Evolutionary conservation across 495 filamentous ascomycete genomes (phyloP).

Genomic region (Xylaria longipes): DNA sequence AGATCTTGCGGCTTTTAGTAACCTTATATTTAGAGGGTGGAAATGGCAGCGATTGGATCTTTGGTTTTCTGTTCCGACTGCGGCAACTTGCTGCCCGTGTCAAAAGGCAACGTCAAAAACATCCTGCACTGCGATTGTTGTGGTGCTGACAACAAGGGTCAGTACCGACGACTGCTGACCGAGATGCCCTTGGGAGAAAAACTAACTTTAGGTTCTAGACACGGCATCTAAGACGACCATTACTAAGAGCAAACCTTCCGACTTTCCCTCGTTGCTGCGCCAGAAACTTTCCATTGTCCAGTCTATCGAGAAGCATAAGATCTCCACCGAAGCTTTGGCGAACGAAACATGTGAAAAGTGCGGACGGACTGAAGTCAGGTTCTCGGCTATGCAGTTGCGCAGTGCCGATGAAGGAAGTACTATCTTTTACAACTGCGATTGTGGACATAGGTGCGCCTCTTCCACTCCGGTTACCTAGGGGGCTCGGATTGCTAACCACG

Average conservation of each 20-base stretch:
- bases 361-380: constrained; percentile 82
- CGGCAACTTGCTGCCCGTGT: constrained; percentile 85
- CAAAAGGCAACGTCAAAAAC: constrained; percentile 74
- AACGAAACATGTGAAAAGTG: constrained; percentile 79
- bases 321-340: constrained; percentile 74
- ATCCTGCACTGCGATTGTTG: constrained; percentile 84
- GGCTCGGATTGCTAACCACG: constrained; percentile 34
- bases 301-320: constrained; percentile 76
- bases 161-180: constrained; percentile 4
- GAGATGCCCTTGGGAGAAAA: not conserved
- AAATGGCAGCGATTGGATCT: constrained; percentile 87
- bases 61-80: constrained; percentile 94
- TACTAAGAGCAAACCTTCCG: constrained; percentile 82
- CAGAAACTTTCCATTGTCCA: constrained; percentile 87
- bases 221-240: constrained; percentile 78
- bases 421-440: constrained; percentile 85
- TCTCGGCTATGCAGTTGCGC: constrained; percentile 81
- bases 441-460: constrained; percentile 75
- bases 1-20: no score
- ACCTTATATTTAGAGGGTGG: constrained; percentile 14
- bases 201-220: constrained; percentile 58
- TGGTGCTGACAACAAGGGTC: constrained; percentile 82
- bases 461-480: not conserved
- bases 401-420: constrained; percentile 96
- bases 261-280: constrained; percentile 86